Evolutionary conservation across 2,329 filamentous ascomycete species (phyloP), one percentile per base, ranked within the genome.

Genomic region (Arthrinium phaeospermum): DNA sequence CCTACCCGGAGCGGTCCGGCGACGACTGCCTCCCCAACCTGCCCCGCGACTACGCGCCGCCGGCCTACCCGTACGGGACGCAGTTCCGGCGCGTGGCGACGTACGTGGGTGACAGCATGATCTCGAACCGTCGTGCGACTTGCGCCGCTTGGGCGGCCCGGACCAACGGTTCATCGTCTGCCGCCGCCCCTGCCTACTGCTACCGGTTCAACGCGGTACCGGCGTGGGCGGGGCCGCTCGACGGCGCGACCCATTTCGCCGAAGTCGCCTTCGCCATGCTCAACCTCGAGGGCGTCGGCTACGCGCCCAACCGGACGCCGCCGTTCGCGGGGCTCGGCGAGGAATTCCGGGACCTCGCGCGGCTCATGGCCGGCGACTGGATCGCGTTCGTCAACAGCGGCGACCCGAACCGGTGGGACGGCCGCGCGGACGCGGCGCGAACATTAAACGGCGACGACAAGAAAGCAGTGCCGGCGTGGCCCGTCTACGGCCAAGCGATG

Each of bases 141-240:
- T 87, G 86, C 72, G 82, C 89, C 75, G 82, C 82, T 0, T 90
- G 87, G 85, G 82, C 87, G 16, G 82, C n/a, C n/a, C n/a, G n/a
- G n/a, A n/a, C n/a, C n/a, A n/a, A n/a, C n/a, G n/a, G n/a, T n/a
- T n/a, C n/a, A n/a, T n/a, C n/a, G n/a, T n/a, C n/a, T n/a, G n/a
- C n/a, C n/a, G n/a, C n/a, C n/a, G n/a, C n/a, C n/a, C n/a, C n/a
- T 82, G 87, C 88, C 8, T 92, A 90, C 82, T 88, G 86, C 69
- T 88, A 87, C 79, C 81, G 83, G 46, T 87, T 87, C 74, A 82
- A 87, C 72, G 85, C 85, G 3, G 74, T 73, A 7, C 76, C 80
- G 8, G 80, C 81, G 44, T 81, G 81, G 2, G 14, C 79, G 44
- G 57, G 53, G 49, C 71, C 13, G 67, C 72, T 70, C 16, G 57